Base-by-base conservation (phyloP, 2,329 filamentous ascomycete genomes). In the Sporothrix inflata region DNA sequence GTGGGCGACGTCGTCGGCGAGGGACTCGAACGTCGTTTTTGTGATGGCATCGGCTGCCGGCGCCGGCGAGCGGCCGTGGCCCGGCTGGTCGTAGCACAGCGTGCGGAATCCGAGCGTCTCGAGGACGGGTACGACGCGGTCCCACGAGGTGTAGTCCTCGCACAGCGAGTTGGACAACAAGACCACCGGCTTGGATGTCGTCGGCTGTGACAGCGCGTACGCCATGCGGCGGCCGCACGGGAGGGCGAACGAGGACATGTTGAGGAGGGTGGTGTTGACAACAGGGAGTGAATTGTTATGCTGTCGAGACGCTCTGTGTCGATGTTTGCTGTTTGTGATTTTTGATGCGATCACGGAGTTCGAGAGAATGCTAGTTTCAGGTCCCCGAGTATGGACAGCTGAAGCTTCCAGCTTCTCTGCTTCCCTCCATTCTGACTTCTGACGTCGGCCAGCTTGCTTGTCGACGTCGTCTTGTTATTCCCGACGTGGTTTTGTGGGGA, bases 71-170 rank as follows among this genome's bases (percentile, higher is more conserved):
- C 69, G 73, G 51, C 83, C 83, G 71, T 85, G 83, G 47, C 83
- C 83, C 0, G 83, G 82, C 53, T 82, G 81, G 73, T 84, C 81
- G 74, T 82, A 85, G 47, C 82, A 80, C 16, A 85, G 77, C 21
- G 81, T 80, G n/a, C 79, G 79, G 74, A 81, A 83, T 24, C 81
- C 82, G 45, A 77, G 75, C 1, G 74, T 72, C 60, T 79, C 78
- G 60, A 85, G 76, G 11, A 76, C 69, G 14, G 78, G 75, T 49
- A 83, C 79, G 9, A 84, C 78, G 51, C 77, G 78, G 71, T 84
- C 83, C 83, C 83, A 85, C 4, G 79, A 75, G 2, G 74, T 71
- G 53, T 80, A 77, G 12, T 81, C 79, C 11, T 82, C 77, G 70
- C 78, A 77, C 19, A 85, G 79, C 0, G 83, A 79, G 72, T 83